A percentile compares a stretch with the other conserved stretches of the same genome.
Evolutionary conservation across 169 alveolate species (phyloP).

Genomic region (Plasmodium sp.): DNA sequence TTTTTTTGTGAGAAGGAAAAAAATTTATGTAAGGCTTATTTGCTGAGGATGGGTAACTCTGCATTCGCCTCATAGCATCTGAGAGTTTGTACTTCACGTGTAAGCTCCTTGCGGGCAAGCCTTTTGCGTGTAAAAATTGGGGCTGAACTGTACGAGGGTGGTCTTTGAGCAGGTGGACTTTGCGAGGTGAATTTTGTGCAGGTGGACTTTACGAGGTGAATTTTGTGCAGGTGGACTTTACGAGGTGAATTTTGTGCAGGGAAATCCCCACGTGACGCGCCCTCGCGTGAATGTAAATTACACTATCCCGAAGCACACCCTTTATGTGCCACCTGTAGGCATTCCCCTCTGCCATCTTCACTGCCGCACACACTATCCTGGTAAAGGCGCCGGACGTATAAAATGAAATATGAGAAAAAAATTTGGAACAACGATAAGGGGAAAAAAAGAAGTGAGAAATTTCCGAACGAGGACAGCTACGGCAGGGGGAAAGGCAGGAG

Average conservation of each 20-base stretch:
- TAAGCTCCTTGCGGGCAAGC: neutral
- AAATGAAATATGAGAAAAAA: slow-evolving; percentile 70
- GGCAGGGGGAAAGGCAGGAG: neutral
- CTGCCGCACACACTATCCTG: neutral
- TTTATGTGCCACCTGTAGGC: neutral
- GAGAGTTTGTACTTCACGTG: neutral
- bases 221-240: neutral
- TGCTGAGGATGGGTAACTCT: neutral
- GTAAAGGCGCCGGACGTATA: neutral
- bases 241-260: neutral
- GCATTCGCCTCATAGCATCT: neutral
- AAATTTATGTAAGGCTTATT: neutral
- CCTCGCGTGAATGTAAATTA: neutral
- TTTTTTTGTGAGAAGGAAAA: neutral
- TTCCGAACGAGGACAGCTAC: neutral
- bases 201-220: neutral
- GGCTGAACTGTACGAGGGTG: neutral
- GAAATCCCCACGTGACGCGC: neutral
- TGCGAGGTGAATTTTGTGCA: too few relatives aligned
- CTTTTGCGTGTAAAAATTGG: neutral
- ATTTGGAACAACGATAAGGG: slow-evolving; percentile 48
- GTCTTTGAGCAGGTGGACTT: neutral
- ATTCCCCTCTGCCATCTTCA: neutral
- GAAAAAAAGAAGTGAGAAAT: neutral
- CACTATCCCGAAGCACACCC: neutral